phyloP scores from a whole-genome alignment of 768 basidiomycete genomes.

The Neoboletus subvelutipes region DNA sequence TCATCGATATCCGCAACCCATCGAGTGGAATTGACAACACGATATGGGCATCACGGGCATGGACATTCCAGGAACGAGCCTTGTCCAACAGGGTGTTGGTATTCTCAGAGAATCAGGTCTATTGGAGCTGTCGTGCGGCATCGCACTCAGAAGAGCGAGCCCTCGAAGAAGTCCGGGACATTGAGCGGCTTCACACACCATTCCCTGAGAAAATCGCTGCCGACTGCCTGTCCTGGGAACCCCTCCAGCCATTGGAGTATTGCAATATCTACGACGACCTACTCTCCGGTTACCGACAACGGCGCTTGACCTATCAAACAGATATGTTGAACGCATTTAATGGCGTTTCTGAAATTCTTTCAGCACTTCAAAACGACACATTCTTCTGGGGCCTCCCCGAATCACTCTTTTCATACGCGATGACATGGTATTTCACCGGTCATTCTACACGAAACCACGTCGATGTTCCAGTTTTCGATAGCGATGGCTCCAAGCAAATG shows the following conservation, averaged over 20 bases:
- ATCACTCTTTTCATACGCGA: slow-evolving; percentile 12
- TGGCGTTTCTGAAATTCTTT: slow-evolving; percentile 14
- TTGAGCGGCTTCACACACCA: neutral
- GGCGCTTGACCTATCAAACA: slow-evolving; percentile 14
- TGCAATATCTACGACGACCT: neutral
- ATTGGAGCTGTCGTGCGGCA: slow-evolving; percentile 15
- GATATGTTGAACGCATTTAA: slow-evolving; percentile 17
- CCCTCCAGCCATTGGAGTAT: neutral
- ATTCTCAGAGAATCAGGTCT: slow-evolving; percentile 20
- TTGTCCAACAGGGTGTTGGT: slow-evolving; percentile 16
- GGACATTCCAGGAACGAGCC: slow-evolving; percentile 23
- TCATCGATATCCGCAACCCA: slow-evolving; percentile 2
- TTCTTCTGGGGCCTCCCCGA: slow-evolving; percentile 19
- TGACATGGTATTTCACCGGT: slow-evolving; percentile 8
- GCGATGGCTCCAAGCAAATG: slow-evolving; percentile 4
- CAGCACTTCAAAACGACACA: slow-evolving; percentile 6
- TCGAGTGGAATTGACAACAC: slow-evolving; percentile 1
- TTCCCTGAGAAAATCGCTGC: neutral
- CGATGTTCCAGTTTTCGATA: slow-evolving; percentile 1
- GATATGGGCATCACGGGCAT: slow-evolving; percentile 14
- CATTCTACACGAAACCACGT: neutral
- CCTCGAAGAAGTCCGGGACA: slow-evolving; percentile 1
- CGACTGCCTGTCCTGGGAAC: neutral
- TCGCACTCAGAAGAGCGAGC: slow-evolving; percentile 14
- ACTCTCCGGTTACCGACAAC: slow-evolving; percentile 8